Evolutionary conservation across 805 yeast species (phyloP).

Genomic region (Monosporozyma siamensis): DNA sequence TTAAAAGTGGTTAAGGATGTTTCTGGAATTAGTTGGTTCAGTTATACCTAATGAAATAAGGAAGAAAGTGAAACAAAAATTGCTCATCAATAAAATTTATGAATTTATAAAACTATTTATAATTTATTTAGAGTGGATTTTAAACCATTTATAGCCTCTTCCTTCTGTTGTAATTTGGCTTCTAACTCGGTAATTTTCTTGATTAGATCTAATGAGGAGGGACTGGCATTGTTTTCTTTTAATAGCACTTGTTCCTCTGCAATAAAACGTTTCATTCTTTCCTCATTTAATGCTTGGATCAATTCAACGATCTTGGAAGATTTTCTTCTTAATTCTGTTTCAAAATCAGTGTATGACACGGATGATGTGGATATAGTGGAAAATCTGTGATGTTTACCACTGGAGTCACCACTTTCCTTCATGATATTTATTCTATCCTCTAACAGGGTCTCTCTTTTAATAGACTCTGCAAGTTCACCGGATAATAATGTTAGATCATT

Average conservation of each 20-base stretch:
- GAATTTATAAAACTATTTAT: background rate
- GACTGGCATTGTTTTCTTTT: constrained; percentile 42
- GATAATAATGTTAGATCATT: constrained; percentile 61
- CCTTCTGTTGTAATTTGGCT: constrained; percentile 38
- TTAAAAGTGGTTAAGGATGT: too few species aligned
- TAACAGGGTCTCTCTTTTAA: constrained; percentile 55
- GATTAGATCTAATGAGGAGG: constrained; percentile 46
- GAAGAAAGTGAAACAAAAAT: too few species aligned
- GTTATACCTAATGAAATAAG: too few species aligned
- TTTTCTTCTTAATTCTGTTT: constrained; percentile 31
- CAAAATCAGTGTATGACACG: constrained; percentile 19
- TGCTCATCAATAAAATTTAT: too few species aligned
- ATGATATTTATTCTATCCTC: constrained; percentile 35
- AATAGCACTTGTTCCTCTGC: constrained; percentile 63
- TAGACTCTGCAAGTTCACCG: constrained; percentile 62
- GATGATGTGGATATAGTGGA: background rate
- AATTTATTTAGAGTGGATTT: background rate
- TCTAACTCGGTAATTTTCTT: constrained; percentile 48
- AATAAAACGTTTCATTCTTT: constrained; percentile 54
- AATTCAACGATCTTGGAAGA: constrained; percentile 41
- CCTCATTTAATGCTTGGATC: constrained; percentile 50
- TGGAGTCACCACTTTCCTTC: background rate
- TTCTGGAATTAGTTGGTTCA: too few species aligned
- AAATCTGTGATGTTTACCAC: background rate
- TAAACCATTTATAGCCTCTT: constrained; percentile 38